A percentile compares a stretch with the other conserved stretches of the same genome.
These are phyloP conservation scores for Linum usitatissimum DNA, from an alignment of 345 rosid genomes.

Conservation along the genomic window DNA sequence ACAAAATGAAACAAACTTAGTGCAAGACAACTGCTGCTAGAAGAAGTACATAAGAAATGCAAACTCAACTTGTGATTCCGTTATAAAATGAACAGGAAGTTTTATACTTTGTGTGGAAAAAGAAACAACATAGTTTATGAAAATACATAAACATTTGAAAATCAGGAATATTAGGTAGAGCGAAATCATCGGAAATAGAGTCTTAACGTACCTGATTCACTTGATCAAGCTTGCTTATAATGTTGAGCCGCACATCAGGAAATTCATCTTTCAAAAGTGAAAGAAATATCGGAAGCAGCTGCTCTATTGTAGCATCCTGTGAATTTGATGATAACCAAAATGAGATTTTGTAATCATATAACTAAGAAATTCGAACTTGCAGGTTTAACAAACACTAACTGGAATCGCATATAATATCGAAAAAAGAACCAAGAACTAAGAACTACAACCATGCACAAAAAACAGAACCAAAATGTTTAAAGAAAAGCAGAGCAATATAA, in stretches of 20 bases:
- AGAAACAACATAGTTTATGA: no score
- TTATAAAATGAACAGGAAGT: neutral
- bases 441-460: neutral
- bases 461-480: neutral
- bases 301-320: constrained; percentile 91
- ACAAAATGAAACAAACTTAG: neutral
- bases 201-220: constrained; percentile 75
- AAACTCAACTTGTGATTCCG: neutral
- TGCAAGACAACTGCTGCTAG: neutral
- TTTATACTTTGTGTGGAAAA: neutral
- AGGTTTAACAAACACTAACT: no score
- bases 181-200: neutral
- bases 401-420: no score
- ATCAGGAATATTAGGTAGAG: neutral
- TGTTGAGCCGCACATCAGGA: constrained; percentile 93
- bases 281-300: constrained; percentile 93
- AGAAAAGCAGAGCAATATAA: neutral
- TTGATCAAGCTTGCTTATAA: constrained; percentile 97
- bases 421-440: no score
- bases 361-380: neutral
- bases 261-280: constrained; percentile 92
- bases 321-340: constrained; percentile 12
- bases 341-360: neutral
- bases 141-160: neutral
- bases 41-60: neutral